These are phyloP conservation scores for Fusarium sp. DNA, from an alignment of 2,329 filamentous ascomycete species.

Conservation along the genomic window DNA sequence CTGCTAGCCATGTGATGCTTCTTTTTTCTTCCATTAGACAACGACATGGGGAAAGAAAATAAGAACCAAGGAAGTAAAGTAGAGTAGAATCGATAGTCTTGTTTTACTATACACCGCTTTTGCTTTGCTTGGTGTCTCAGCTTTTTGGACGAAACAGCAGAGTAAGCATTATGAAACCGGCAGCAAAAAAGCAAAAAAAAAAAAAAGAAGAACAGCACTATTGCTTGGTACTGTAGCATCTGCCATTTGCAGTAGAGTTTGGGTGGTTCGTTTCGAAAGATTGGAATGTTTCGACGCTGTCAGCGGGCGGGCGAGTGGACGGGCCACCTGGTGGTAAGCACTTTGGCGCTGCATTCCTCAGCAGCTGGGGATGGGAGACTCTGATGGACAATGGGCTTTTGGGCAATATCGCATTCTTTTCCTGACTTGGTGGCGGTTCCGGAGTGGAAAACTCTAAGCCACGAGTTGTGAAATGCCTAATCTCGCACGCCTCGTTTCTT, in stretches of 20 bases:
- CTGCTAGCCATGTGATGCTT: no score
- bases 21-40: neutral
- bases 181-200: no score
- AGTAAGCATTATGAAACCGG: no score
- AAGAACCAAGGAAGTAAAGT: neutral
- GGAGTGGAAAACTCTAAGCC: constrained; percentile 16
- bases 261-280: neutral
- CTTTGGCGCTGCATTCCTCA: constrained; percentile 5
- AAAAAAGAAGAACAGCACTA: no score
- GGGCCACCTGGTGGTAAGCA: constrained; percentile 20
- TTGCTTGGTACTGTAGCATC: neutral
- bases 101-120: no score
- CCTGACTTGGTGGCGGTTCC: constrained; percentile 4
- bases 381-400: constrained; percentile 14
- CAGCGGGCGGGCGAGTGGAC: neutral
- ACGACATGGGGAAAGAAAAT: neutral
- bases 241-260: neutral
- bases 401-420: constrained; percentile 20
- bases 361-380: constrained; percentile 15
- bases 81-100: no score
- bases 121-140: no score
- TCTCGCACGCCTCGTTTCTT: constrained; percentile 2
- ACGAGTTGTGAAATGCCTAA: constrained; percentile 17
- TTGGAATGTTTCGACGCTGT: constrained; percentile 1
- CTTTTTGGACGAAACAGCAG: no score